Base-by-base conservation (phyloP, 257 asterid genomes). In the Osmanthus fragrans region DNA sequence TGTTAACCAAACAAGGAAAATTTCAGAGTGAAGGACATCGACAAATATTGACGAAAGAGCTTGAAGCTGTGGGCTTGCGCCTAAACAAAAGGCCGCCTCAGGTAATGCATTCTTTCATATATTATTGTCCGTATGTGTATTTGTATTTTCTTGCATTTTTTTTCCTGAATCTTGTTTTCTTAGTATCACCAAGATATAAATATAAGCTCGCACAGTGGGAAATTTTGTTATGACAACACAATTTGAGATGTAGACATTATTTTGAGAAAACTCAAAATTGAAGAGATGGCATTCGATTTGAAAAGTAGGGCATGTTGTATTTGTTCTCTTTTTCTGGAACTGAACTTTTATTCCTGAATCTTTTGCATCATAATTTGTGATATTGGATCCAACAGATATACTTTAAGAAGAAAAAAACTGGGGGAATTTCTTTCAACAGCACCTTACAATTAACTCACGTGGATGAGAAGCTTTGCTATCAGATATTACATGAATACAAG, bases 381-480 rank as follows among this genome's bases (percentile, higher is more conserved):
- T 75, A 77, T 77, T 85, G 23, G 78, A 63, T 82, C 76, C 87
- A 82, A 80, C 92, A 96, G 99, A 96, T 96, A 90, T 96, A 96
- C 87, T 96, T 93, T 86, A 96, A 93, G 84, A 96, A 69, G 96
- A 96, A 96, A 87, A 96, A 96, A 86, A 91, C 98, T 13, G 99
- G 98, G 40, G 99, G 98, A 78, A 92, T 96, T 84, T 96, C 98
- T 71, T 96, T 96, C 89, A 96, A 96, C 85, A 93, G 97, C 94
- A 96, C 99, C 1, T 3, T 79, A 9, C 85, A 86, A 47, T 85
- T 96, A 82, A 96, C 98, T 78, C 99, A 84, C 82, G 92, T 96
- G 79, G 99, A 96, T 84, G 99, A 96, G 92, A 96, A 96, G 88
- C 97, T 96, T 69, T 96, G 99, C 89, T 96, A 96, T 90, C 99